These are phyloP conservation scores for Niveomyces coronatus DNA, from an alignment of 2,329 filamentous ascomycete species.

Conservation along the genomic window DNA sequence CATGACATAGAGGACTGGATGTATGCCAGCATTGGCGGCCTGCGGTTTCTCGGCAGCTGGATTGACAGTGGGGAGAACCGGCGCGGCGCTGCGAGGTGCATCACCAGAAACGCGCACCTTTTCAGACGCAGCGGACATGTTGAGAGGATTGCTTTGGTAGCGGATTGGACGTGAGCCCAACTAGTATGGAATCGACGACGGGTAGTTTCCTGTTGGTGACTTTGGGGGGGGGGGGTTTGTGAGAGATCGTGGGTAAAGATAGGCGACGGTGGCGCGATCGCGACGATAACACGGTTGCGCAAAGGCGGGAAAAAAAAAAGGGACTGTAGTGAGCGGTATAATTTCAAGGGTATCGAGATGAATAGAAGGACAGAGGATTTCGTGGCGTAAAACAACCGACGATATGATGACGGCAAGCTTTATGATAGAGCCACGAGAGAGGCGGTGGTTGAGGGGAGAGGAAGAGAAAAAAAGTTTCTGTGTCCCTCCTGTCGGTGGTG, in stretches of 20 bases:
- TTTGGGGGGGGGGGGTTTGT: too few relatives aligned
- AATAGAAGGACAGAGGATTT: background rate
- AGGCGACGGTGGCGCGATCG: conserved; percentile 1
- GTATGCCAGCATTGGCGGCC: conserved; percentile 53
- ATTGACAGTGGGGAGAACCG: conserved; percentile 73
- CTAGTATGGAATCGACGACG: background rate
- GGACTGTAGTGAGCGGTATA: background rate
- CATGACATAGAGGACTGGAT: conserved; percentile 79
- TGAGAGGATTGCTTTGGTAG: background rate
- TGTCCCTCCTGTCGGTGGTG: too few relatives aligned
- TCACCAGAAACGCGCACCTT: conserved; percentile 11
- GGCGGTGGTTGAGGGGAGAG: too few relatives aligned
- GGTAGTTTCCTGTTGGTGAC: too few relatives aligned
- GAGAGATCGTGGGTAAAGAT: background rate
- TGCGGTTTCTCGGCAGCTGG: conserved; percentile 62
- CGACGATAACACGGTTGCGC: background rate
- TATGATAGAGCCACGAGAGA: too few relatives aligned
- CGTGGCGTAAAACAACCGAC: too few relatives aligned
- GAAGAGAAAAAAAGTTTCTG: too few relatives aligned
- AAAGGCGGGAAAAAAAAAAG: background rate
- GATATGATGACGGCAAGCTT: too few relatives aligned
- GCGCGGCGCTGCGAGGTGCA: conserved; percentile 32
- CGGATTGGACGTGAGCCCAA: background rate
- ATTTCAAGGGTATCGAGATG: background rate
- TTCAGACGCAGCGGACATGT: conserved; percentile 13